Conservation (phyloP, 495 filamentous ascomycete genomes). For the Hyphodiscus hymeniophilus region DNA sequence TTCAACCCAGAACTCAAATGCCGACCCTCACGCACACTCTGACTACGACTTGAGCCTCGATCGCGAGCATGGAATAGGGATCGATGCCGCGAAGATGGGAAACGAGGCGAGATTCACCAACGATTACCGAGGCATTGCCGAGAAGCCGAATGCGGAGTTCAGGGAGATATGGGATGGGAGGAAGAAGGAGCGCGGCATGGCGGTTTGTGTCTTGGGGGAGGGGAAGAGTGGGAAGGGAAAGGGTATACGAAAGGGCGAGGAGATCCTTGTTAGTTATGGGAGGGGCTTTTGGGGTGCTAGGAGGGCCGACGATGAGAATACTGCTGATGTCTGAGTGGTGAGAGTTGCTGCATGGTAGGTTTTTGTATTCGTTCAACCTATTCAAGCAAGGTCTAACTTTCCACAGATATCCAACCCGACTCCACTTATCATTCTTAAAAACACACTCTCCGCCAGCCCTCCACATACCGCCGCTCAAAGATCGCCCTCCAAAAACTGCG, state of each 20-base stretch:
- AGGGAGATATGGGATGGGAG: slow-evolving; percentile 41
- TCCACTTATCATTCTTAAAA: neutral
- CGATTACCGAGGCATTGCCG: slow-evolving; percentile 59
- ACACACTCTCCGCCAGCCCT: neutral
- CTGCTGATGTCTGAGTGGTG: neutral
- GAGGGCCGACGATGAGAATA: slow-evolving; percentile 6
- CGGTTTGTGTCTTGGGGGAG: slow-evolving; percentile 50
- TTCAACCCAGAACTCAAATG: slow-evolving; percentile 18
- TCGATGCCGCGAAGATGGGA: slow-evolving; percentile 53
- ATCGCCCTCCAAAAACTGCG: slow-evolving; percentile 8
- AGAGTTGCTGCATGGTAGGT: neutral
- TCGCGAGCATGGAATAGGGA: slow-evolving; percentile 46
- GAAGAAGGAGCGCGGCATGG: slow-evolving; percentile 44
- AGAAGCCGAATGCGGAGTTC: slow-evolving; percentile 41
- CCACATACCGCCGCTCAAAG: neutral
- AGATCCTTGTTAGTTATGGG: slow-evolving; percentile 60
- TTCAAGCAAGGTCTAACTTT: neutral
- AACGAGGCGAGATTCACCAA: slow-evolving; percentile 70
- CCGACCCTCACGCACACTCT: slow-evolving; percentile 33
- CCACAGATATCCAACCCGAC: neutral
- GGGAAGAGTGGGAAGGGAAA: slow-evolving; percentile 34
- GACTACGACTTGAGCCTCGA: slow-evolving; percentile 64
- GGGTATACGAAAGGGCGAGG: slow-evolving; percentile 49
- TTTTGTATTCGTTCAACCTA: neutral
- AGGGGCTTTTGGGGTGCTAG: slow-evolving; percentile 55